These are phyloP conservation scores for Aspergillus sergii DNA, from an alignment of 2,329 filamentous ascomycete genomes.

Conservation along the genomic window DNA sequence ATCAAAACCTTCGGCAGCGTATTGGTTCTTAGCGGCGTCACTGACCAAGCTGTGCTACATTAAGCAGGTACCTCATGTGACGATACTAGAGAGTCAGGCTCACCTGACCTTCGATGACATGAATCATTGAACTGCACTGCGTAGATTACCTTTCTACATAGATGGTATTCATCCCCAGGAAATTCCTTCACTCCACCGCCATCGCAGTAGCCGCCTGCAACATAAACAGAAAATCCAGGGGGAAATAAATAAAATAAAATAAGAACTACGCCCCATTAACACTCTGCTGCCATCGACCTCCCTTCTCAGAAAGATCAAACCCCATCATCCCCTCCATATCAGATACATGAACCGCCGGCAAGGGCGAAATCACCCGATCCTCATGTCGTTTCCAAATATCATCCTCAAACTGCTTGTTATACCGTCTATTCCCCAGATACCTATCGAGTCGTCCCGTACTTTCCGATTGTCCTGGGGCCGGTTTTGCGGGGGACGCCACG, in stretches of 20 bases:
- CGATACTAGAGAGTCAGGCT: no score
- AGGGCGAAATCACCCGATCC: constrained; percentile 16
- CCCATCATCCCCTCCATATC: constrained; percentile 12
- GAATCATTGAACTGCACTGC: no score
- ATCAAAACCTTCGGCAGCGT: no score
- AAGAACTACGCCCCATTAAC: background rate
- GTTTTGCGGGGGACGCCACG: constrained; percentile 3
- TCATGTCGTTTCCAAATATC: constrained; percentile 36
- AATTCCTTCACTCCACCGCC: background rate
- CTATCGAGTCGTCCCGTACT: constrained; percentile 28
- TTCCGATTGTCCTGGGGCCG: constrained; percentile 15
- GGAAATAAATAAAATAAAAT: background rate
- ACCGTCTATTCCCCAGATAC: constrained; percentile 27
- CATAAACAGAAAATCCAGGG: background rate
- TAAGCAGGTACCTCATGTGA: no score
- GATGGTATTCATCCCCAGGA: no score
- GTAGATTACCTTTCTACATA: no score
- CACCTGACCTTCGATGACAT: no score
- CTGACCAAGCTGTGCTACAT: no score
- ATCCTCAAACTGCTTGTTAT: constrained; percentile 27
- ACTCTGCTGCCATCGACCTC: background rate
- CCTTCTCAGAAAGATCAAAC: constrained; percentile 14
- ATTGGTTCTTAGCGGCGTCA: no score
- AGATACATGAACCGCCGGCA: constrained; percentile 14
- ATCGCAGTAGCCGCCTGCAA: no score